Evolutionary conservation across 495 filamentous ascomycete species (phyloP), one percentile per base, ranked within the genome.

Genomic region (Collariella sp.): DNA sequence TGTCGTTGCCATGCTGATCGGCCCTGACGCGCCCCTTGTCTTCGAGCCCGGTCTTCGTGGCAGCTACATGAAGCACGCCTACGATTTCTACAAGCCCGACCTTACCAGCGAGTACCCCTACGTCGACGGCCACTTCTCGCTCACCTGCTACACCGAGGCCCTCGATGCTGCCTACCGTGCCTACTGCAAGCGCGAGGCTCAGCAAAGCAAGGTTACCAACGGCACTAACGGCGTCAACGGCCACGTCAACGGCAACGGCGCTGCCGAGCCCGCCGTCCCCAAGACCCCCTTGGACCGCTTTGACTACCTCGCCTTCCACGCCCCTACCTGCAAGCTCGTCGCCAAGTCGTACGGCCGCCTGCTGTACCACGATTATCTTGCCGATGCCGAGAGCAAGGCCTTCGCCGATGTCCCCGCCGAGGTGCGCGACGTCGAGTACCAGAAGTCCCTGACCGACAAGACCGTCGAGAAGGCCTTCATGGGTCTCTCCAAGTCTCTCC

Each of bases 1-100:
- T 52, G 89, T 85, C 62, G 88, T 98, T 57, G 93, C 94, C 62
- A 84, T 98, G 81, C 79, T 98, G 55, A 80, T 98, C 64, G 94
- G 94, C 35, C 93, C 93, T 43, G 78, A 97, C 62, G 94, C 93
- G 38, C 91, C 91, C 39, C 75, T 98, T 60, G 89, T 86, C 48
- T 79, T 96, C 60, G 94, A 98, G 71, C 80, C 93, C 44, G 93
- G 91, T 67, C 83, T 95, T 54, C 85, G 94, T 68, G 93, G 87
- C 68, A 85, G 77, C 64, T 96, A 96, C 77, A 85, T 96, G 80
- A 82, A 82, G 64, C 93, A 98, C 72, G 88, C 87, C 62, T 98
- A 97, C 74, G 93, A 98, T 70, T 98, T 98, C 76, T 98, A 94
- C 83, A 98, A 98, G 83, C 87, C 93, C 62, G 93, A 98, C 70